phyloP scores from a whole-genome alignment of 164 flowering plant species.

The Cinnamomum chago region DNA sequence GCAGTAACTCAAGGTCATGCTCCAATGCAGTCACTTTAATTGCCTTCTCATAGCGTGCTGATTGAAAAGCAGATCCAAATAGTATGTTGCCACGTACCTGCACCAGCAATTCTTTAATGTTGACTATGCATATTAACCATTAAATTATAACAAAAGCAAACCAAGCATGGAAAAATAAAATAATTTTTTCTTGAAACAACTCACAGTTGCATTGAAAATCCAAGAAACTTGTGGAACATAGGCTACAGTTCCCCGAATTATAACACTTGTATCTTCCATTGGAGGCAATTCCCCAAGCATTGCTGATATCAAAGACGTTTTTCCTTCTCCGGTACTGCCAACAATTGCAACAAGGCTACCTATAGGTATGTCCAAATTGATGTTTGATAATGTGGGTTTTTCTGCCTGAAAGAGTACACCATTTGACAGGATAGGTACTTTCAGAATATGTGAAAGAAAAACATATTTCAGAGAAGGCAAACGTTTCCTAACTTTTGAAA shows the following conservation, averaged over 20 bases:
- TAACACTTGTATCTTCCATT: conserved; percentile 50
- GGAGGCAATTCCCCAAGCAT: conserved; percentile 98
- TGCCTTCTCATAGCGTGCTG: conserved; percentile 64
- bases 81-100: conserved; percentile 94
- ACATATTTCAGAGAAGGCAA: not conserved
- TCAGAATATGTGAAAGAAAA: not conserved
- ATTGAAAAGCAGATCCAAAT: conserved; percentile 76
- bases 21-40: conserved; percentile 79
- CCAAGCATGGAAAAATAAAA: not conserved
- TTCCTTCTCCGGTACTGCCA: conserved; percentile 98
- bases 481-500: not conserved
- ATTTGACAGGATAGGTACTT: not conserved
- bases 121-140: not conserved
- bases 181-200: conserved; percentile 14
- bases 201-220: conserved; percentile 97
- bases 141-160: not conserved
- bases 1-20: conserved; percentile 88
- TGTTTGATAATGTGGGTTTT: conserved; percentile 71
- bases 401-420: conserved; percentile 50
- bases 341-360: conserved; percentile 94
- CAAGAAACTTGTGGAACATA: conserved; percentile 98
- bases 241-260: conserved; percentile 81
- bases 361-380: conserved; percentile 81
- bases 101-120: not conserved
- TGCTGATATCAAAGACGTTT: conserved; percentile 96